A percentile compares a stretch with the other conserved stretches of the same genome.
Conservation (phyloP, 352 stramenopile species). For the Globisporangium solare region DNA sequence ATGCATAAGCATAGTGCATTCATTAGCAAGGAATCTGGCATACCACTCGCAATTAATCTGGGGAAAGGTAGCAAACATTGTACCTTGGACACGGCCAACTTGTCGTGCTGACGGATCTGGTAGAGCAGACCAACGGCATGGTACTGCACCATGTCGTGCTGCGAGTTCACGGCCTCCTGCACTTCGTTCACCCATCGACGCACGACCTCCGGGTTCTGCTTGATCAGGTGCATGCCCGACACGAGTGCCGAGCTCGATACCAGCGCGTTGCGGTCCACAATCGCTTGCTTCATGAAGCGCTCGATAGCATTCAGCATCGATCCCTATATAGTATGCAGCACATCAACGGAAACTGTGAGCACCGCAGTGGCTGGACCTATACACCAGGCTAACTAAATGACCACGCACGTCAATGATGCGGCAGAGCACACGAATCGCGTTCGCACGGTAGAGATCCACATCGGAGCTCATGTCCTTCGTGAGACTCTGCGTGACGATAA, state of each 20-base stretch:
- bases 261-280: slow-evolving; percentile 97
- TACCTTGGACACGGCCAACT: slow-evolving; percentile 96
- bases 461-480: slow-evolving; percentile 99
- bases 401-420: slow-evolving; percentile 89
- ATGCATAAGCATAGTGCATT: background rate
- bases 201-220: slow-evolving; percentile 90
- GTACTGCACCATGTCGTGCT: slow-evolving; percentile 99
- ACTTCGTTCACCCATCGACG: slow-evolving; percentile 97
- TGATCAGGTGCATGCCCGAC: slow-evolving; percentile 94
- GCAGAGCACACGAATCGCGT: slow-evolving; percentile 97
- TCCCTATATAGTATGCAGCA: slow-evolving; percentile 16
- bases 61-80: background rate
- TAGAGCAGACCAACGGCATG: slow-evolving; percentile 98
- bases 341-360: background rate
- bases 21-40: background rate
- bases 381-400: background rate
- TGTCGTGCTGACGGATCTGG: slow-evolving; percentile 98
- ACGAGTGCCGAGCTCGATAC: slow-evolving; percentile 97
- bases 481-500: slow-evolving; percentile 99
- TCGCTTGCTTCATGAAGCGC: slow-evolving; percentile 98
- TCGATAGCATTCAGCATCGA: slow-evolving; percentile 91
- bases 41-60: background rate
- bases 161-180: slow-evolving; percentile 94
- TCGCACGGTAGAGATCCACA: slow-evolving; percentile 97
- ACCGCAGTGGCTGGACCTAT: background rate